Evolutionary conservation across 1,284 basidiomycete genomes (phyloP).

Genomic region (Moesziomyces antarcticus): DNA sequence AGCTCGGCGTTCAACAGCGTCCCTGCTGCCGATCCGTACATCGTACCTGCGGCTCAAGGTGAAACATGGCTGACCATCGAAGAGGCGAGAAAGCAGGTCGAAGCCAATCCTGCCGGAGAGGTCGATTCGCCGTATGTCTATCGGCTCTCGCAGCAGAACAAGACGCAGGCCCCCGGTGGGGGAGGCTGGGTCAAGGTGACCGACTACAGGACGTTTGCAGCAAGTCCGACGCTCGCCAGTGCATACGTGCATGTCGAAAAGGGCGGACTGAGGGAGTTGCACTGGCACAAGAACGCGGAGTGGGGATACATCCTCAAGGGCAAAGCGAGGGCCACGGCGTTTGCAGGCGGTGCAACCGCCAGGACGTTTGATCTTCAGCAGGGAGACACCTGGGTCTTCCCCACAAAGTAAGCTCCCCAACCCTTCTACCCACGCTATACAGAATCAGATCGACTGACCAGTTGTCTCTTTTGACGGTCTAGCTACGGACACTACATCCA

Average conservation of each 20-base stretch:
- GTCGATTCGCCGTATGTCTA: conserved; percentile 12
- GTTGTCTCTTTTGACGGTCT: too few relatives aligned
- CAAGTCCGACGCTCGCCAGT: conserved; percentile 74
- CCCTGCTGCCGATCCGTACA: conserved; percentile 68
- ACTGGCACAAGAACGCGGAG: conserved; percentile 77
- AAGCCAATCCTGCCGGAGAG: conserved; percentile 9
- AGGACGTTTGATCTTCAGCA: conserved; percentile 75
- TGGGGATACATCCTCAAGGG: conserved; percentile 34
- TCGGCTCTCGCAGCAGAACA: conserved; percentile 72
- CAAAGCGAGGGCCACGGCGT: conserved; percentile 23
- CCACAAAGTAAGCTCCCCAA: conserved; percentile 5
- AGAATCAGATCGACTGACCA: too few relatives aligned
- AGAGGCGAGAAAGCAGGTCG: conserved; percentile 7
- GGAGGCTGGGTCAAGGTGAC: conserved; percentile 26
- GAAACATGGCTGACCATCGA: conserved; percentile 22
- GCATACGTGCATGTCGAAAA: conserved; percentile 78
- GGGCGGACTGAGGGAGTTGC: conserved; percentile 74
- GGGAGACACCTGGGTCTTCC: conserved; percentile 15
- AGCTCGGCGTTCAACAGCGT: conserved; percentile 71
- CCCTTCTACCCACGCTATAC: neutral
- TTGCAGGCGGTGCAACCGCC: conserved; percentile 70
- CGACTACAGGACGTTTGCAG: conserved; percentile 51
- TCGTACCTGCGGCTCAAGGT: conserved; percentile 61
- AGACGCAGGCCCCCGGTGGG: conserved; percentile 72
- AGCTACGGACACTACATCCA: conserved; percentile 76